phyloP scores from a whole-genome alignment of 352 stramenopile species.

The Phytophthora constricta region DNA sequence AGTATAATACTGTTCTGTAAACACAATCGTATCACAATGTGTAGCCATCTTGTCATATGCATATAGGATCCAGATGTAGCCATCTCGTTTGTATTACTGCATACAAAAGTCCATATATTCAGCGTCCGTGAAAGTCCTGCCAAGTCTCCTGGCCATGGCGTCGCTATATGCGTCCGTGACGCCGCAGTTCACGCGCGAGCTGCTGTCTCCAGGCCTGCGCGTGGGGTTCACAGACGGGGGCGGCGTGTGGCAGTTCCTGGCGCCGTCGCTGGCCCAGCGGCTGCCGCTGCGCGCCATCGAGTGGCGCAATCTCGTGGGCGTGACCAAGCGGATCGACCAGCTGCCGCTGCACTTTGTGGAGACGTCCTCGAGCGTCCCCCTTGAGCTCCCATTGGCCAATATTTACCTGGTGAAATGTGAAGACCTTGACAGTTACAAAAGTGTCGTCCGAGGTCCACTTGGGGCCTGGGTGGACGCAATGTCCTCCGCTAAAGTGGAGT shows the following conservation, averaged over 20 bases:
- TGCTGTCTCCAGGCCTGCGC: conserved; percentile 69
- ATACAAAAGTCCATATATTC: too few relatives aligned
- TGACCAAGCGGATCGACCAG: conserved; percentile 71
- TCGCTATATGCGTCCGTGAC: conserved; percentile 75
- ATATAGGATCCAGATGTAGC: too few relatives aligned
- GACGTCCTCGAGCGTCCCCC: conserved; percentile 22
- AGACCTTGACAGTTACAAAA: conserved; percentile 78
- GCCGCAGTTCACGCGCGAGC: conserved; percentile 75
- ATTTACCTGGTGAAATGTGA: conserved; percentile 89
- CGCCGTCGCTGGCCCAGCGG: conserved; percentile 60
- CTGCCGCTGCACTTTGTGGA: conserved; percentile 66
- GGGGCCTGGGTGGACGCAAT: conserved; percentile 75
- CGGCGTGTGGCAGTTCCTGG: conserved; percentile 85
- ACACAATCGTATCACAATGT: too few relatives aligned
- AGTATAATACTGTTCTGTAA: too few relatives aligned
- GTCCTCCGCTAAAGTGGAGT: conserved; percentile 69
- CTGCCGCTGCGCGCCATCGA: conserved; percentile 80
- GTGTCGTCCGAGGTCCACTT: conserved; percentile 52
- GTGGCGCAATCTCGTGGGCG: conserved; percentile 83
- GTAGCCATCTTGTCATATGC: too few relatives aligned
- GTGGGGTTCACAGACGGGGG: conserved; percentile 76
- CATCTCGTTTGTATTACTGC: too few relatives aligned
- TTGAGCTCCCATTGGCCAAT: conserved; percentile 54
- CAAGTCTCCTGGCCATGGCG: conserved; percentile 44
- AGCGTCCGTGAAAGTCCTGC: too few relatives aligned